Evolutionary conservation across 1,284 basidiomycete genomes (phyloP), one percentile per base, ranked within the genome.

Genomic region (Thecaphora thlaspeos): DNA sequence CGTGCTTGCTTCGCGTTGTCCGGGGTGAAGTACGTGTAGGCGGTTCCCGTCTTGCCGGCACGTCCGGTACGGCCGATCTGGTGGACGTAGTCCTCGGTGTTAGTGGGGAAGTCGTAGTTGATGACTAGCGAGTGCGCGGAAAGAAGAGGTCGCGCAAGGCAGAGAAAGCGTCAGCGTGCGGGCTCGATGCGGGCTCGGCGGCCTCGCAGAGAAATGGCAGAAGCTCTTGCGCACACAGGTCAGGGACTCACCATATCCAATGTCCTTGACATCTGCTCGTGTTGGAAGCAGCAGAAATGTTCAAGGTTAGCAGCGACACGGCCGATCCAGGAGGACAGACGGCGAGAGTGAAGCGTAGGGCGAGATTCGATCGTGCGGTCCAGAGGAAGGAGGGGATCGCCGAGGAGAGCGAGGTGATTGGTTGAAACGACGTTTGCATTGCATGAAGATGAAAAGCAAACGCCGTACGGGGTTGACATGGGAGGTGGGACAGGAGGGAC

Each of bases 61-160:
- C 89, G 89, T 66, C 83, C 83, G 34, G 66, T 52, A 79, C 91
- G 89, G 56, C 90, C 91, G 70, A 93, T 93, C 65, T 91, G 89
- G 79, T 93, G 90, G 51, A 92, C 89, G 78, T 91, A 91, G 80
- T 93, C 90, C 81, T 93, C 91, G 70, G 89, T 91, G 77, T 92
- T 92, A 81, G 93, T 95, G 4, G 93, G 91, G 84, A 95, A 96
- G 79, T 95, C 92, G 80, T 91, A 94, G 82, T 92, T 92, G 36
- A 76, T 70, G 59, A 71, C 65, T 63, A 55, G 32, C 4, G 19
- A 22, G 15, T 19, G 28, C n/a, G 26, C 5, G 42, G 24, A 19
- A 12, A 17, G 21, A 26, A 8, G 40, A 43, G 10, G 34, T 22
- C 2, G 21, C 1, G 11, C 24, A 46, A 28, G 5, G 26, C 7